Percentiles rank a stretch among this genome's conserved stretches.
These are phyloP conservation scores for Coemansia sp. DNA, from an alignment of 371 early-diverging fungal genomes.

Conservation along the genomic window DNA sequence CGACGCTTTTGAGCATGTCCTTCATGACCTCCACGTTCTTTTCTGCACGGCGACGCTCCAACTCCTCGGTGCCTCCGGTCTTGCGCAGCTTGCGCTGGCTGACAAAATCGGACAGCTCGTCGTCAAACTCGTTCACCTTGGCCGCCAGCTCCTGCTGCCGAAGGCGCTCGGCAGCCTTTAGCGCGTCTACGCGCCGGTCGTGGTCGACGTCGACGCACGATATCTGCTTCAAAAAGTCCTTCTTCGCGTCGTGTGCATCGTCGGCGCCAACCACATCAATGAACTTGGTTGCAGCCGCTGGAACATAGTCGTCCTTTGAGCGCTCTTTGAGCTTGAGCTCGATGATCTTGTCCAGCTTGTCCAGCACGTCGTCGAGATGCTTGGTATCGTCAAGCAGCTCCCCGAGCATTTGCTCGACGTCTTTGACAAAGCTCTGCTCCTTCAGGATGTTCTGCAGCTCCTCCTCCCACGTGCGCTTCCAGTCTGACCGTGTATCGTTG, in stretches of 20 bases:
- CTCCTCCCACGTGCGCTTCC: conserved; percentile 81
- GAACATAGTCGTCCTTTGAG: conserved; percentile 19
- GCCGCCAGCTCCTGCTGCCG: conserved; percentile 65
- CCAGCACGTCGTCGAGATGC: conserved; percentile 59
- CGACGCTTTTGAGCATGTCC: conserved; percentile 57
- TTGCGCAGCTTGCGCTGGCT: conserved; percentile 60
- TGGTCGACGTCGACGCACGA: conserved; percentile 67
- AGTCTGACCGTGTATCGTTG: conserved; percentile 59
- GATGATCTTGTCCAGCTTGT: conserved; percentile 60
- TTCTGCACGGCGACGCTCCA: conserved; percentile 64
- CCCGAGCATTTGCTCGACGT: conserved; percentile 64
- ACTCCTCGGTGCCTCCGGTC: conserved; percentile 70
- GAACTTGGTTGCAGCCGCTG: conserved; percentile 47
- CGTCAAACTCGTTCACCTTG: conserved; percentile 69
- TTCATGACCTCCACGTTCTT: conserved; percentile 62
- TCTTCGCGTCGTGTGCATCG: conserved; percentile 62
- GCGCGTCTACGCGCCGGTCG: conserved; percentile 63
- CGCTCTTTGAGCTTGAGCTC: conserved; percentile 53
- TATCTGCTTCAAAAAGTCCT: conserved; percentile 69
- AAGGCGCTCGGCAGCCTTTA: conserved; percentile 65
- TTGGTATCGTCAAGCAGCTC: conserved; percentile 67
- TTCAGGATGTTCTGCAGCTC: conserved; percentile 75
- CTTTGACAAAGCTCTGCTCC: conserved; percentile 76
- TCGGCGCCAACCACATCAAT: conserved; percentile 64
- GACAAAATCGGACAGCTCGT: conserved; percentile 70